These are phyloP conservation scores for Dissophora ornata DNA, from an alignment of 192 early-diverging fungal species.

Conservation along the genomic window DNA sequence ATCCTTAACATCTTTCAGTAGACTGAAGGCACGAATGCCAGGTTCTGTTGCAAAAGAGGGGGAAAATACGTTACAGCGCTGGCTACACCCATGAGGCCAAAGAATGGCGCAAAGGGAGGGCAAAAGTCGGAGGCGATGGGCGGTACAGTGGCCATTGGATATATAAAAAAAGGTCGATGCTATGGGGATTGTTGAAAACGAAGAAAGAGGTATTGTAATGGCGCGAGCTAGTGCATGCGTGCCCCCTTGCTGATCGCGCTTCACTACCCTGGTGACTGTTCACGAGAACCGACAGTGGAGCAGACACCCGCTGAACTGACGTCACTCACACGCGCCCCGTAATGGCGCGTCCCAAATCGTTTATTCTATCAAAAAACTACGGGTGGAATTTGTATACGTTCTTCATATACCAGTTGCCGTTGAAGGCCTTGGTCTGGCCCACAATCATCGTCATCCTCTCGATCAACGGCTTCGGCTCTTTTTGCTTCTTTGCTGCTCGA, in stretches of 20 bases:
- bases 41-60: too few species aligned
- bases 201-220: background rate
- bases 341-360: too few species aligned
- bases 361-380: background rate
- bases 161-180: background rate
- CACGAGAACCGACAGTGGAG: too few species aligned
- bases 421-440: slow-evolving; percentile 42
- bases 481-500: background rate
- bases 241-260: too few species aligned
- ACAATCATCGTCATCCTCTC: slow-evolving; percentile 54
- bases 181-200: background rate
- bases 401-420: slow-evolving; percentile 53
- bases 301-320: background rate
- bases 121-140: slow-evolving; percentile 57
- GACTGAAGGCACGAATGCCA: too few species aligned
- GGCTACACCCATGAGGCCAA: slow-evolving; percentile 91
- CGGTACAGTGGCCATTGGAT: slow-evolving; percentile 38
- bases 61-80: slow-evolving; percentile 73
- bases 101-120: slow-evolving; percentile 94
- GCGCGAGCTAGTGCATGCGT: too few species aligned
- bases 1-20: too few species aligned
- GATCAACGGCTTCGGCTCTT: slow-evolving; percentile 21
- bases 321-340: background rate
- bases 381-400: slow-evolving; percentile 41
- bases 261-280: too few species aligned